phyloP scores from a whole-genome alignment of 208 protist genomes.

The Acanthamoeba lugdunensis region DNA sequence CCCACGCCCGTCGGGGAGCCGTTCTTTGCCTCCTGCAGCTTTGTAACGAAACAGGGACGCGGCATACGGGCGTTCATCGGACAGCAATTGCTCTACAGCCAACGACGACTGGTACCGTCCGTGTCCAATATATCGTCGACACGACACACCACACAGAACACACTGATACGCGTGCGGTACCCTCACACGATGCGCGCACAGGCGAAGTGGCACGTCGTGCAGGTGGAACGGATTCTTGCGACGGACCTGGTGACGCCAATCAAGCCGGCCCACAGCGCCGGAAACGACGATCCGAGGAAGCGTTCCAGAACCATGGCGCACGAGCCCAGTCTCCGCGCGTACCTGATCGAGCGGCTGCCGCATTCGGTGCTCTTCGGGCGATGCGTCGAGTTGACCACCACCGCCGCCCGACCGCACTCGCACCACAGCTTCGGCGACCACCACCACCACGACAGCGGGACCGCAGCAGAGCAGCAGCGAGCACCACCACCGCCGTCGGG shows the following conservation, averaged over 20 bases:
- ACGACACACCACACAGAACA: neutral
- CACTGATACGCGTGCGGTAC: too few species aligned
- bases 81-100: neutral
- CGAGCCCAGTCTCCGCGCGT: neutral
- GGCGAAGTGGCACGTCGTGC: neutral
- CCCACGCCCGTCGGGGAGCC: neutral
- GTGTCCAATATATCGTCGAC: too few species aligned
- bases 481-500: too few species aligned
- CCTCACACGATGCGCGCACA: neutral
- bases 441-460: too few species aligned
- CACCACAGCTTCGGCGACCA: too few species aligned
- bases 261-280: neutral
- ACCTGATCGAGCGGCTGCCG: neutral
- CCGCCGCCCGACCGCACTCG: too few species aligned
- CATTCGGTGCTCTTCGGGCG: slow-evolving; percentile 18
- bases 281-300: too few species aligned
- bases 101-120: neutral
- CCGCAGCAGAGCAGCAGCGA: too few species aligned
- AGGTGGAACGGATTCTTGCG: neutral
- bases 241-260: neutral
- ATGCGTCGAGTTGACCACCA: neutral
- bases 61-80: too few species aligned
- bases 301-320: neutral
- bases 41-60: too few species aligned
- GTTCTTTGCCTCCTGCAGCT: neutral